Evolutionary conservation across 2,329 filamentous ascomycete genomes (phyloP), one percentile per base, ranked within the genome.

Genomic region (Huntiella bhutanensis): DNA sequence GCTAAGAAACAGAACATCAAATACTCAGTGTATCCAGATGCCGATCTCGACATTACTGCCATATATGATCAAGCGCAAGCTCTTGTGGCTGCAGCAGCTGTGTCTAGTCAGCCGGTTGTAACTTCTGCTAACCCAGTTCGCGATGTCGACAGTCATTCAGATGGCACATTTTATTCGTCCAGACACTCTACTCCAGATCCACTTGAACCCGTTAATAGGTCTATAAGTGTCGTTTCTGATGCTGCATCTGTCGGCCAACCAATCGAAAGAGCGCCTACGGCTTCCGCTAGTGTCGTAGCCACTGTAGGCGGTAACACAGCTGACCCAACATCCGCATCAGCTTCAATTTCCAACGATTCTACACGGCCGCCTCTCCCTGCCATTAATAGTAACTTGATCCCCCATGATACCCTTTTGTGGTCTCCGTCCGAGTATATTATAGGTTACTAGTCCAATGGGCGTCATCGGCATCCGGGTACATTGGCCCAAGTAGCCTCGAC

Each of bases 91-190:
- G 44, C 48, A 22, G 45, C 49, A 15, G 47, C 47, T 38, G 46
- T 47, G 35, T 33, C 43, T 40, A 35, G 38, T n/a, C 41, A 37
- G 13, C 34, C 36, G 40, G 44, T 15, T 54, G 73, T 80, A 56
- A 70, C 73, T 57, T 66, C 69, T 52, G 62, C 73, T 55, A 62
- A 69, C 59, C 33, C 42, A 33, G 35, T 47, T 19, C 22, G 39
- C 17, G 37, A 45, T 45, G 46, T 48, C 33, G 46, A 48, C 33
- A 48, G 46, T 15, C 46, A 35, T 33, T 49, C 48, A 16, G 81
- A 92, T 60, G 86, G 92, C 58, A 91, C 86, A 36, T 93, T 93
- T 62, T 95, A 96, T 68, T 95, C 88, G 54, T 95, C 87, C 64
- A 83, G 81, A 65, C 80, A 87, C 67, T 82, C 87, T 60, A 93